Conservation (phyloP, 164 flowering plant genomes). For the Kingdonia uniflora region DNA sequence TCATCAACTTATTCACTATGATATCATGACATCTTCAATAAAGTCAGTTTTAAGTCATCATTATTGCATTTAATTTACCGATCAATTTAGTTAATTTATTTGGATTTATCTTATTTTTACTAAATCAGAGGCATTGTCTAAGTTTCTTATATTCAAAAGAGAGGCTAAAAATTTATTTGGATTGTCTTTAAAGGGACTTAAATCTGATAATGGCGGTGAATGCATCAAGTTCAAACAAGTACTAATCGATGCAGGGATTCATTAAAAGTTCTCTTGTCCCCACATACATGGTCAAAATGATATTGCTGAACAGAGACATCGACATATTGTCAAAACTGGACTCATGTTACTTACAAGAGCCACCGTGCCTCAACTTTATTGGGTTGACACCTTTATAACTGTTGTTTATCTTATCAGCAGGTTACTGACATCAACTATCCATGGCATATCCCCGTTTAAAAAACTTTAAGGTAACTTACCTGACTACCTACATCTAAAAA, state of each 20-base stretch:
- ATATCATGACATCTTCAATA: neutral
- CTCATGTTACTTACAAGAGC: neutral
- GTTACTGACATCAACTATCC: neutral
- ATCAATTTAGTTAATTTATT: too few species aligned
- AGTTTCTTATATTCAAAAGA: too few species aligned
- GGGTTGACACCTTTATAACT: conserved; percentile 1
- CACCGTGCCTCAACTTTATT: neutral
- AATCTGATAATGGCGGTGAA: too few species aligned
- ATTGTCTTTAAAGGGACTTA: too few species aligned
- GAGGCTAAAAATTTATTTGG: neutral
- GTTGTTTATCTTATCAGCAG: neutral
- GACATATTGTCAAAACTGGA: neutral
- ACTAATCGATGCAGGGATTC: too few species aligned
- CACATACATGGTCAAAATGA: neutral
- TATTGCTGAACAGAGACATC: neutral
- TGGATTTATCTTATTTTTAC: too few species aligned
- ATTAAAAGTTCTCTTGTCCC: neutral
- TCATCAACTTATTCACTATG: too few species aligned
- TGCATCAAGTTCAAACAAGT: neutral
- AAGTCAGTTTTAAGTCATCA: neutral
- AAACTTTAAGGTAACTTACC: neutral
- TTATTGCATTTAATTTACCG: too few species aligned
- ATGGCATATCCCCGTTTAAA: neutral
- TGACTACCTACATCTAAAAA: neutral
- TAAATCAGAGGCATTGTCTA: too few species aligned